Evolutionary conservation across 2,329 filamentous ascomycete species (phyloP).

Genomic region (Phialocephala subalpina): DNA sequence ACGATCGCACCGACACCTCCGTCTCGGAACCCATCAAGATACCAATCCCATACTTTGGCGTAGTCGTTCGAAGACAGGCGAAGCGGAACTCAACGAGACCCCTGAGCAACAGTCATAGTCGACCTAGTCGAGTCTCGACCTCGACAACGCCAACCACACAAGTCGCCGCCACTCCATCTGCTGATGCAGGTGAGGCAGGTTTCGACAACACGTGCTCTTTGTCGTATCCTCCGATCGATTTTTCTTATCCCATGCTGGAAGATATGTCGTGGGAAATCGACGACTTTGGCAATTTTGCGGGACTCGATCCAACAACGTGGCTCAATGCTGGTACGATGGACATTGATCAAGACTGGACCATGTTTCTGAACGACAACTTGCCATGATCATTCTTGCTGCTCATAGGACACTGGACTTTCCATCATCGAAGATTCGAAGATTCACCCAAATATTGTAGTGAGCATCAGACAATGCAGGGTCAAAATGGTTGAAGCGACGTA

Average conservation of each 20-base stretch:
- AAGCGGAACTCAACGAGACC: background rate
- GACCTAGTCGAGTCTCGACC: background rate
- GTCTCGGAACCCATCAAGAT: conserved; percentile 8
- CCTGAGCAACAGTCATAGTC: background rate
- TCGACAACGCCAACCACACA: background rate
- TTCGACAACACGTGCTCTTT: background rate
- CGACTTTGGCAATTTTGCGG: background rate
- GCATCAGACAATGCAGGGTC: too few species aligned
- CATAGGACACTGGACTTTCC: background rate
- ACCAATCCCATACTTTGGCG: conserved; percentile 27
- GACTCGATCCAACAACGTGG: background rate
- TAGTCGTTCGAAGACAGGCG: conserved; percentile 15
- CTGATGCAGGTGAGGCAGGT: background rate
- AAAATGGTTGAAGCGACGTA: too few species aligned
- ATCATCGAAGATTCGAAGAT: too few species aligned
- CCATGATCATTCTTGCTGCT: background rate
- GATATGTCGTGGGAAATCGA: conserved; percentile 6
- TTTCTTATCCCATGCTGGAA: background rate
- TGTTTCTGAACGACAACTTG: conserved; percentile 1
- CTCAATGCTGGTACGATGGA: background rate
- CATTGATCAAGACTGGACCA: conserved; percentile 14
- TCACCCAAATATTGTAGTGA: too few species aligned
- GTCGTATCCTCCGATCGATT: background rate
- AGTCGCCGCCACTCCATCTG: background rate
- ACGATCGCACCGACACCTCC: conserved; percentile 23